Percentiles rank a stretch among this genome's conserved stretches.
Conservation (phyloP, 768 basidiomycete species). For the Hypsizygus marmoreus region DNA sequence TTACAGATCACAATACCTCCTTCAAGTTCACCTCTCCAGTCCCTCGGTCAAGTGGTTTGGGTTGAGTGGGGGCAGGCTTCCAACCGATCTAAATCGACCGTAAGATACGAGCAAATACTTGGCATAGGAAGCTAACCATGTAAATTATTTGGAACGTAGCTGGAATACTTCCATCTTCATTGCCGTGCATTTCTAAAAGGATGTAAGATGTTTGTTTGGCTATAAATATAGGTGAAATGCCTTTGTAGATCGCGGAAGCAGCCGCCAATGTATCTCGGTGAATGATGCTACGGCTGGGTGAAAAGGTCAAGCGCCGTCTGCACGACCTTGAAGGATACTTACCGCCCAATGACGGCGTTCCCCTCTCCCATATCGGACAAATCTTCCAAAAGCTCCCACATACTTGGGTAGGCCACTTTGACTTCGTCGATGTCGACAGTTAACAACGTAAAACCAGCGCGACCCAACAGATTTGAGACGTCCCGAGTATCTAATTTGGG, state of each 20-base stretch:
- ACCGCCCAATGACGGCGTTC: constrained; percentile 89
- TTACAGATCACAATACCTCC: constrained; percentile 41
- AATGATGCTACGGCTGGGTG: constrained; percentile 59
- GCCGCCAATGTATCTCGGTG: constrained; percentile 88
- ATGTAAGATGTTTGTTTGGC: neutral
- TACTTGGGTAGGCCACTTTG: constrained; percentile 85
- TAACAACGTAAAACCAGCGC: constrained; percentile 91
- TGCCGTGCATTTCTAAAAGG: constrained; percentile 74
- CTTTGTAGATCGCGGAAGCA: constrained; percentile 92
- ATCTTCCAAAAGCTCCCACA: constrained; percentile 96
- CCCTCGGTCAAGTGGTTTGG: constrained; percentile 47
- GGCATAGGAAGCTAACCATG: constrained; percentile 57
- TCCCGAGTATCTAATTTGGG: constrained; percentile 83
- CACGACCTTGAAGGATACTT: constrained; percentile 13
- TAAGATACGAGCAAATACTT: neutral
- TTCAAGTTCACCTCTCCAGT: constrained; percentile 45
- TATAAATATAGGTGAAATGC: constrained; percentile 35
- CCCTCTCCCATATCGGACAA: constrained; percentile 96
- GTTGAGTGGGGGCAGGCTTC: constrained; percentile 46
- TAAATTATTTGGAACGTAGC: constrained; percentile 97
- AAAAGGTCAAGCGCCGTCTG: neutral
- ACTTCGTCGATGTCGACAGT: constrained; percentile 97
- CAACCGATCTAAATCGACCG: constrained; percentile 43
- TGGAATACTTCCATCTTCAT: constrained; percentile 80
- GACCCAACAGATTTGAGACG: constrained; percentile 86